Percentiles rank a stretch among this genome's conserved stretches.
Evolutionary conservation across 2,329 filamentous ascomycete species (phyloP).

Genomic region (Kalmusia sp.): DNA sequence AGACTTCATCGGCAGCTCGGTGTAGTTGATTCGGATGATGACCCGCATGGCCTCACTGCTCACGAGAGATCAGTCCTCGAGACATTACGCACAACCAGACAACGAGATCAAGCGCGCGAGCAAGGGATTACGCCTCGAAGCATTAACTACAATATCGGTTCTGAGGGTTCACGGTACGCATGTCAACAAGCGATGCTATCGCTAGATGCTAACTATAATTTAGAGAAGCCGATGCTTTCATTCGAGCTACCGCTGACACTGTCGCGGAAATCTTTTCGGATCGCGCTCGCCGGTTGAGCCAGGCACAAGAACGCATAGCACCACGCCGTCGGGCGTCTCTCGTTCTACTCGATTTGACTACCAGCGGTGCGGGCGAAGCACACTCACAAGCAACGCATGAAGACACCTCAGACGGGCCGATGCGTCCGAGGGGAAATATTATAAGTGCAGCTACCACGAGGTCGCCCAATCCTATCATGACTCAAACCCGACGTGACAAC

Average conservation of each 20-base stretch:
- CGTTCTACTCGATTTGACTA: slow-evolving; percentile 35
- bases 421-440: slow-evolving; percentile 22
- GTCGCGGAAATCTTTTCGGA: slow-evolving; percentile 33
- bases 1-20: slow-evolving; percentile 43
- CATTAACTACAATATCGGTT: slow-evolving; percentile 51
- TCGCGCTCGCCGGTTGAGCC: slow-evolving; percentile 28
- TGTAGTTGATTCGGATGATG: slow-evolving; percentile 50
- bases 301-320: slow-evolving; percentile 27
- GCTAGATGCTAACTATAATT: slow-evolving; percentile 16
- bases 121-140: slow-evolving; percentile 45
- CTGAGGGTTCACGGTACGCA: slow-evolving; percentile 33
- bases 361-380: neutral
- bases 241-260: slow-evolving; percentile 20
- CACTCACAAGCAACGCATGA: slow-evolving; percentile 6
- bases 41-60: slow-evolving; percentile 54
- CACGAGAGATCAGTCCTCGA: slow-evolving; percentile 56
- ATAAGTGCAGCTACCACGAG: slow-evolving; percentile 37
- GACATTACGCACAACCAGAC: slow-evolving; percentile 51
- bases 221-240: slow-evolving; percentile 25
- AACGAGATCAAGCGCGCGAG: slow-evolving; percentile 51
- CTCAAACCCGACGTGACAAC: slow-evolving; percentile 39
- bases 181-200: neutral
- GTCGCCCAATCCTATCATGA: slow-evolving; percentile 38
- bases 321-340: slow-evolving; percentile 51
- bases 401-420: neutral